Evolutionary conservation across 192 early-diverging fungal species (phyloP), one percentile per base, ranked within the genome.

Genomic region (Podila verticillata): DNA sequence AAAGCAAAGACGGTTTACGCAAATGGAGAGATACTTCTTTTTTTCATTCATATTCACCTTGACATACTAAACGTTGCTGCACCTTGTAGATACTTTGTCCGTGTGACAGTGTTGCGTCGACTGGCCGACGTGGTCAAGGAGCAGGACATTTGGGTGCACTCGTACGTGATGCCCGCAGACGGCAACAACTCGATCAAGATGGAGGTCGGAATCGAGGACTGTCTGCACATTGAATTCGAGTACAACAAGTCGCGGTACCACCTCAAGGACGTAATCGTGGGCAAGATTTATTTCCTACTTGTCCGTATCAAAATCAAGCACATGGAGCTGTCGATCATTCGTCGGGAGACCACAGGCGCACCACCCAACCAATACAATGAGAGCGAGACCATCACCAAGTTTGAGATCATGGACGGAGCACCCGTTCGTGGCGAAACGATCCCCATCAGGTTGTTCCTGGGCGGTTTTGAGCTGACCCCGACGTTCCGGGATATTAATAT

Each of bases 351-450:
- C 2, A 98, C 97, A 2, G 98, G 97, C 13, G 92, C 95, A 32
- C 96, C 95, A 44, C 96, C 95, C n/a, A 99, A 98, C 78, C 94
- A 98, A 75, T 97, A 97, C 86, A 99, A 98, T 82, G 98, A 99
- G 85, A 96, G 93, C 84, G 98, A 99, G 84, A 98, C 96, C 0
- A 93, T 99, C 54, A 99, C 97, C 51, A 98, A 96, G 83, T 99
- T 98, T 84, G 98, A 99, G 79, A 99, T 99, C 75, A 99, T 99
- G 98, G 98, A 99, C 82, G 98, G 98, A 7, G 97, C 97, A 34
- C 97, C 98, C 26, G 97, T 97, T 20, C 89, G 92, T 72, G 95
- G 95, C n/a, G 98, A 99, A 82, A 97, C 95, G 8, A 98, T 99
- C 73, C 98, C 98, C 30, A 99, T 99, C 75, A 93, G 98, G 30